These are phyloP conservation scores for Canna indica DNA, from an alignment of 176 grass and related monocot genomes.

Conservation along the genomic window DNA sequence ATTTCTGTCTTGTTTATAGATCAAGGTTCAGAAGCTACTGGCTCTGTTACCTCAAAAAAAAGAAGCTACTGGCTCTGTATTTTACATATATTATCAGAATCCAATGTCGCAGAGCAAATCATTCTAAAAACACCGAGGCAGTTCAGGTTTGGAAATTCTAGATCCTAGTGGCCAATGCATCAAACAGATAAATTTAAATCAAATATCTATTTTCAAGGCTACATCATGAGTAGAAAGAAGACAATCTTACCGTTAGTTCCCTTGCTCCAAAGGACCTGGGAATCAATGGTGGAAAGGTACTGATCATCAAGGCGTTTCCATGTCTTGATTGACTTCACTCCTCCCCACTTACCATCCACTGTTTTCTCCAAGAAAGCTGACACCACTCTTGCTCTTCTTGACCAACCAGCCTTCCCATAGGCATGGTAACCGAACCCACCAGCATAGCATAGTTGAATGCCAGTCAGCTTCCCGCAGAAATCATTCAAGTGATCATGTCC, in stretches of 20 bases:
- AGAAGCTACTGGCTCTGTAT: not conserved
- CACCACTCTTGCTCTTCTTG: conserved; percentile 83
- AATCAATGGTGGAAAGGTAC: conserved; percentile 66
- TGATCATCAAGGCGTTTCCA: conserved; percentile 92
- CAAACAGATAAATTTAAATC: not conserved
- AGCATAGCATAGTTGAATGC: conserved; percentile 75
- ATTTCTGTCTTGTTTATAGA: no score
- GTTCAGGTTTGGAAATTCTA: not conserved
- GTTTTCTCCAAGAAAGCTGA: conserved; percentile 69
- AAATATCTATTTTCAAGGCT: not conserved
- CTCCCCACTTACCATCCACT: conserved; percentile 43
- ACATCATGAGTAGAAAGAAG: not conserved
- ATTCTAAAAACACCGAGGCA: not conserved
- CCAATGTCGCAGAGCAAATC: not conserved
- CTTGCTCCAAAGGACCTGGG: conserved; percentile 74
- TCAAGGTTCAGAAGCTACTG: no score
- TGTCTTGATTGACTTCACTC: conserved; percentile 89
- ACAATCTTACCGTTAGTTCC: conserved; percentile 47
- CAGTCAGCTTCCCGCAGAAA: conserved; percentile 67
- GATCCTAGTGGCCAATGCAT: not conserved
- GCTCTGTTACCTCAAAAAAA: no score
- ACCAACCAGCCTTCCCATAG: conserved; percentile 85
- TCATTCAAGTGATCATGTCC: conserved; percentile 93
- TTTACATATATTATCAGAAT: not conserved
- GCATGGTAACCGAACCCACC: conserved; percentile 98